phyloP scores from a whole-genome alignment of 768 basidiomycete genomes.

The Lactifluus pinguis region DNA sequence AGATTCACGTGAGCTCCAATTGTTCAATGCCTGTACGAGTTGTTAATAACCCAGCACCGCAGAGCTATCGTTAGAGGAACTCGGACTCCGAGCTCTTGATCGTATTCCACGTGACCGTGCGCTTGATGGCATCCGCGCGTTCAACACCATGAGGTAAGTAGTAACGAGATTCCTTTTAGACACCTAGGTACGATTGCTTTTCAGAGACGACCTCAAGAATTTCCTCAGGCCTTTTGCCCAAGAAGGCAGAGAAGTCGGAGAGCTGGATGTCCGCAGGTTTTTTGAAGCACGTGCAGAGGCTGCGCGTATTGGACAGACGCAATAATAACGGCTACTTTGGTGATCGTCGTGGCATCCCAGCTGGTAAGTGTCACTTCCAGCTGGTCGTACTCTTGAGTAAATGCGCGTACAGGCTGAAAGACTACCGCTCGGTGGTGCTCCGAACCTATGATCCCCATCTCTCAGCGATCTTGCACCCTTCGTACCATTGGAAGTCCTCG shows the following conservation, averaged over 20 bases:
- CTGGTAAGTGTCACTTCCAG: neutral
- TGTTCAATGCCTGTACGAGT: neutral
- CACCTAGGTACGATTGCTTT: neutral
- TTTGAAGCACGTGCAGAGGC: slow-evolving; percentile 7
- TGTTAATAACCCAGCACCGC: neutral
- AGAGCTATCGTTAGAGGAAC: slow-evolving; percentile 75
- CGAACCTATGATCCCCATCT: neutral
- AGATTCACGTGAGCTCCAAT: slow-evolving; percentile 52
- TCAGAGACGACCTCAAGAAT: slow-evolving; percentile 45
- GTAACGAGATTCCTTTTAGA: neutral
- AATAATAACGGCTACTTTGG: neutral
- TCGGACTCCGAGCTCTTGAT: slow-evolving; percentile 70
- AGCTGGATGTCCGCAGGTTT: slow-evolving; percentile 13
- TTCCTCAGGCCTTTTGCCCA: slow-evolving; percentile 14
- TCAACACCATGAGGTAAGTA: slow-evolving; percentile 71
- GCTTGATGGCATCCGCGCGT: slow-evolving; percentile 76
- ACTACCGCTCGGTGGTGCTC: neutral
- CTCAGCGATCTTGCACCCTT: neutral
- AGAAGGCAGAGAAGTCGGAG: slow-evolving; percentile 14
- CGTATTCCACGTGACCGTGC: slow-evolving; percentile 71
- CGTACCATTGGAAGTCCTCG: neutral
- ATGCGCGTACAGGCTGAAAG: neutral
- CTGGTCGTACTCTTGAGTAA: neutral
- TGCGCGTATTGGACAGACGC: neutral
- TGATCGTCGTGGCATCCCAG: neutral